Base-by-base conservation (phyloP, 1,284 basidiomycete species). In the Heterobasidion occidentale region DNA sequence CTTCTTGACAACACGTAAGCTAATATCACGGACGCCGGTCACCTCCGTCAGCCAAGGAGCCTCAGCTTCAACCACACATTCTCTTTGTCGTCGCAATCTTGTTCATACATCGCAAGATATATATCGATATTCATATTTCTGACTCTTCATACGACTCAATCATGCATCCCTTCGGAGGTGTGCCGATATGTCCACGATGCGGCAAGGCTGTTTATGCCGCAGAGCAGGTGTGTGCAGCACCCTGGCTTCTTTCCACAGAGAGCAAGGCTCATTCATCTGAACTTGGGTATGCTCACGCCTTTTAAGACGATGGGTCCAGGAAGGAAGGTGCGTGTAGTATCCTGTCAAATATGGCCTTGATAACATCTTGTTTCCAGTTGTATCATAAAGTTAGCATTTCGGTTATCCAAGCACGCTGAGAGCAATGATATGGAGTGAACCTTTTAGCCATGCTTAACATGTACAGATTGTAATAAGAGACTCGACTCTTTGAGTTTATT, bases 261-360 rank as follows among this genome's bases (percentile, higher is more conserved):
- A 27, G 27, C 27, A 27, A 27, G 27, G 27, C 5, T 27, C 27
- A 27, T 4, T 36, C 33, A 46, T 17, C 55, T 20, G 11, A 50
- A 19, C 20, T 38, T 42, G n/a, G n/a, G 54, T 60, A 35, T 56
- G 36, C 20, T 15, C 45, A 46, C 53, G 64, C 60, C 55, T 59
- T 58, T 45, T 65, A 42, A 90, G 87, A 81, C 81, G 55, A 84
- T 91, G 78, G 88, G 89, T 45, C 87, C 87, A 57, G 88, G 86
- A 48, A 79, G 88, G 67, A 90, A 86, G 81, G 88, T 88, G 67
- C 62, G 77, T 62, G 17, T 5, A n/a, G 12, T 5, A 15, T 35
- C 34, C 35, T n/a, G 14, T 35, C 34, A 36, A 42, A 45, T 52
- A 27, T 27, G 5, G 27, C 27, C 44, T 50, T 35, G 36, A 48